Conservation (phyloP, 2,329 filamentous ascomycete species). For the Mollisiaceae sp. region DNA sequence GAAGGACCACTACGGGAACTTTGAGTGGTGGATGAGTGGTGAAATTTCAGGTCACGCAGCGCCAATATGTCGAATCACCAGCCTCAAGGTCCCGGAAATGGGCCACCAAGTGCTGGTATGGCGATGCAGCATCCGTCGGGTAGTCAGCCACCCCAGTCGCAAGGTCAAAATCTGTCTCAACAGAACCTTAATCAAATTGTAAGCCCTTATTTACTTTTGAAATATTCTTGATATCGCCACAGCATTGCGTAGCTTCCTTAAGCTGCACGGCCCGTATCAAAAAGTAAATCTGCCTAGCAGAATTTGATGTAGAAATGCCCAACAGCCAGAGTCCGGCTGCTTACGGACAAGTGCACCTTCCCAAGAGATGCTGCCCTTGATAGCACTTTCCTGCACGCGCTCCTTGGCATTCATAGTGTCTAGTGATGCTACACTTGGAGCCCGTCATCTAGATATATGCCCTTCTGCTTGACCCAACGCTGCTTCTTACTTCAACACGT, state of each 20-base stretch:
- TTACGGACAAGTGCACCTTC: background rate
- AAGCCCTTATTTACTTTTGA: constrained; percentile 48
- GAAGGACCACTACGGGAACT: constrained; percentile 1
- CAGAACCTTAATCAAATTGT: constrained; percentile 97
- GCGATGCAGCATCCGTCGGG: constrained; percentile 54
- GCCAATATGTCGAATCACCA: constrained; percentile 45
- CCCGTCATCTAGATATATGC: background rate
- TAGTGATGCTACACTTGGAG: background rate
- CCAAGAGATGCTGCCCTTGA: background rate
- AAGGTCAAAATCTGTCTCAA: constrained; percentile 67
- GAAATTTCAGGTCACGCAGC: background rate
- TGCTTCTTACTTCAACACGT: background rate
- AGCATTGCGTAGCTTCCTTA: background rate
- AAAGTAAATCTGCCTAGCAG: background rate
- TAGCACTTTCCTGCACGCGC: background rate
- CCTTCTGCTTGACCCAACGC: background rate
- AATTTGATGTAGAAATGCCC: background rate
- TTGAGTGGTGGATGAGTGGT: constrained; percentile 4
- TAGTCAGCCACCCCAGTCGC: constrained; percentile 52
- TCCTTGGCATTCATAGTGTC: background rate
- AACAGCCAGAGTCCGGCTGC: no score
- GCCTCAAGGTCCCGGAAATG: constrained; percentile 53
- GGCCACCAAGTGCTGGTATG: constrained; percentile 49
- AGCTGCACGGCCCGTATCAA: background rate
- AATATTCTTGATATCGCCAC: constrained; percentile 4